Conservation (phyloP, 2,329 filamentous ascomycete species). For the Fonsecaea multimorphosa region DNA sequence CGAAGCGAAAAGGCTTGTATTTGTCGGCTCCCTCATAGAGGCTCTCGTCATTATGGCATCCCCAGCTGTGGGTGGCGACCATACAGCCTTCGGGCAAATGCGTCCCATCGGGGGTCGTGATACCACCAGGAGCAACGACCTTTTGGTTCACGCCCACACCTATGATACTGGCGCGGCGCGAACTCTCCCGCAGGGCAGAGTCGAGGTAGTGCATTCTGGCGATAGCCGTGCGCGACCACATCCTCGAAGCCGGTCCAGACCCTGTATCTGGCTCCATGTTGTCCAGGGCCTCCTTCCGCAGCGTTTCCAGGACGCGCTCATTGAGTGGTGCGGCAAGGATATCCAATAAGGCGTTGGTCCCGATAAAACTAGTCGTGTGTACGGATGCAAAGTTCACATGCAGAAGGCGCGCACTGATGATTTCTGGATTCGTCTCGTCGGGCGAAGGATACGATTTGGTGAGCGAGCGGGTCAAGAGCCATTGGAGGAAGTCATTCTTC, state of each 20-base stretch:
- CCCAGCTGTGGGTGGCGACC: slow-evolving; percentile 54
- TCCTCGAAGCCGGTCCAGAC: not conserved
- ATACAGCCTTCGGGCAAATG: slow-evolving; percentile 55
- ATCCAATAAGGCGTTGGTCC: slow-evolving; percentile 42
- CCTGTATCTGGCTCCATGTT: slow-evolving; percentile 15
- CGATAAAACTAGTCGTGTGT: slow-evolving; percentile 43
- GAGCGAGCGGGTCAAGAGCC: slow-evolving; percentile 45
- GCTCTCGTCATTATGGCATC: slow-evolving; percentile 56
- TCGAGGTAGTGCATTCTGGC: slow-evolving; percentile 49
- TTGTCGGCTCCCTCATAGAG: slow-evolving; percentile 50
- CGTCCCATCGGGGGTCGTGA: slow-evolving; percentile 49
- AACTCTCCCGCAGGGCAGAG: slow-evolving; percentile 51
- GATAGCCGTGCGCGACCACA: slow-evolving; percentile 47
- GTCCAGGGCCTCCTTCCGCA: slow-evolving; percentile 38
- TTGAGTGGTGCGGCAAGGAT: slow-evolving; percentile 36
- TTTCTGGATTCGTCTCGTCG: slow-evolving; percentile 53
- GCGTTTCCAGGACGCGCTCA: slow-evolving; percentile 45
- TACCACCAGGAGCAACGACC: slow-evolving; percentile 40
- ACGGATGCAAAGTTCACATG: slow-evolving; percentile 52
- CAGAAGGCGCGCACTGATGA: slow-evolving; percentile 59
- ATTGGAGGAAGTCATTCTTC: slow-evolving; percentile 64
- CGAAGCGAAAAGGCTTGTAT: slow-evolving; percentile 61
- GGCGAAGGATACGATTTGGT: slow-evolving; percentile 4
- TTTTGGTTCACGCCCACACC: slow-evolving; percentile 42
- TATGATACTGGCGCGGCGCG: slow-evolving; percentile 50